These are phyloP conservation scores for Boletus pseudo-olivaceus DNA, from an alignment of 768 basidiomycete genomes.

Conservation along the genomic window DNA sequence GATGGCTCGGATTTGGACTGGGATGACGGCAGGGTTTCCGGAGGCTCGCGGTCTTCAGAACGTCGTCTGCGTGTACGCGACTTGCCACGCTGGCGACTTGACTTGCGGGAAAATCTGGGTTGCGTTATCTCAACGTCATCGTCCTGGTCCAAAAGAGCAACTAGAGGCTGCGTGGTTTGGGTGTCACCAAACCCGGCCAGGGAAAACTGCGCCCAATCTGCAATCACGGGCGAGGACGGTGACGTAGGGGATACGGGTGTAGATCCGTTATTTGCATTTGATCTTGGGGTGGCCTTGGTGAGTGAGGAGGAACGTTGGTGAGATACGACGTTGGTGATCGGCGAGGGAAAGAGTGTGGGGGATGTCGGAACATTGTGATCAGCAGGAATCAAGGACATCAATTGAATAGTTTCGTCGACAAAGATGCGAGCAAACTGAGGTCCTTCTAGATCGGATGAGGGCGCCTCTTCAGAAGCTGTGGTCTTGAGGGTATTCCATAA, in stretches of 20 bases:
- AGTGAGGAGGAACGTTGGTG: slow-evolving; percentile 34
- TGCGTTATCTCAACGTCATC: slow-evolving; percentile 60
- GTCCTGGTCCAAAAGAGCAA: slow-evolving; percentile 57
- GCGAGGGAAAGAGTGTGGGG: slow-evolving; percentile 30
- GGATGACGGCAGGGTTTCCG: slow-evolving; percentile 14
- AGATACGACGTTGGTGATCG: slow-evolving; percentile 32
- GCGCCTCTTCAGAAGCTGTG: slow-evolving; percentile 34
- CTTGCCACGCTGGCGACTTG: slow-evolving; percentile 32
- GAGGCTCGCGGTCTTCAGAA: slow-evolving; percentile 19
- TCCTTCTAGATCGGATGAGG: slow-evolving; percentile 25
- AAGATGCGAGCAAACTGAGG: slow-evolving; percentile 52
- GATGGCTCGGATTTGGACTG: slow-evolving; percentile 12
- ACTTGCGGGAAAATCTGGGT: slow-evolving; percentile 35
- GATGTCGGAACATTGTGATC: slow-evolving; percentile 32
- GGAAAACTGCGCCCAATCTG: slow-evolving; percentile 71
- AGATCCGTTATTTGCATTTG: slow-evolving; percentile 19
- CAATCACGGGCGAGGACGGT: slow-evolving; percentile 26
- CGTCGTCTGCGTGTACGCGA: slow-evolving; percentile 25
- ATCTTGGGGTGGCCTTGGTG: slow-evolving; percentile 8
- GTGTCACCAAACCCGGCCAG: slow-evolving; percentile 56
- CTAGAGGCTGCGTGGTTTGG: slow-evolving; percentile 37
- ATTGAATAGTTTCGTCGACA: slow-evolving; percentile 61
- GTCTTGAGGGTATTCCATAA: slow-evolving; percentile 57
- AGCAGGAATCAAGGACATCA: slow-evolving; percentile 49
- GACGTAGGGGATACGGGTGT: slow-evolving; percentile 28